These are phyloP conservation scores for Mallotus japonicus DNA, from an alignment of 441 rosid species.

Conservation along the genomic window DNA sequence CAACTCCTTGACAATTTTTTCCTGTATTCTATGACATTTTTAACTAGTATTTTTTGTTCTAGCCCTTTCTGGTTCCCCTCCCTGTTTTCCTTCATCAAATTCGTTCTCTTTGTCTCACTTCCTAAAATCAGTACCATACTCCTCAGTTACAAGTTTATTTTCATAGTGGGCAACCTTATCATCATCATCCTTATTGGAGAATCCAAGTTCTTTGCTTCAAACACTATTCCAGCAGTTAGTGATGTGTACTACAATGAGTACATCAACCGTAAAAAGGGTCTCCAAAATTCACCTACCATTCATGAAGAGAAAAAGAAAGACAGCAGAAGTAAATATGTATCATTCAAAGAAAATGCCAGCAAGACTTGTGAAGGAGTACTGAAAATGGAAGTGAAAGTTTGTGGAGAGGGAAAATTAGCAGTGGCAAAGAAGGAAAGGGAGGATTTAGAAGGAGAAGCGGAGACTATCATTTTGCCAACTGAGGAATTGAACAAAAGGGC, in stretches of 20 bases:
- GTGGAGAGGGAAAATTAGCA: constrained; percentile 5
- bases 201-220: constrained; percentile 33
- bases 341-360: constrained; percentile 15
- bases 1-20: constrained; percentile 29
- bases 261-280: constrained; percentile 26
- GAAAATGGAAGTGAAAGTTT: constrained; percentile 7
- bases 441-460: constrained; percentile 27
- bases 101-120: constrained; percentile 26
- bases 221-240: constrained; percentile 16
- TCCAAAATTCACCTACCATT: constrained; percentile 23
- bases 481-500: constrained; percentile 54
- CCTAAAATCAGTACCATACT: constrained; percentile 31
- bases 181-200: constrained; percentile 47
- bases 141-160: constrained; percentile 39
- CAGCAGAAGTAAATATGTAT: neutral
- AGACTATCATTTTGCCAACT: constrained; percentile 28
- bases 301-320: constrained; percentile 15
- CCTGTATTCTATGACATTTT: constrained; percentile 27
- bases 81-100: constrained; percentile 23
- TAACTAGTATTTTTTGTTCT: constrained; percentile 31
- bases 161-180: constrained; percentile 52
- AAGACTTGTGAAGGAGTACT: constrained; percentile 12
- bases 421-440: constrained; percentile 20
- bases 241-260: constrained; percentile 42
- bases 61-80: constrained; percentile 36